phyloP scores from a whole-genome alignment of 495 filamentous ascomycete genomes.

The Chaetomidium leptoderma region DNA sequence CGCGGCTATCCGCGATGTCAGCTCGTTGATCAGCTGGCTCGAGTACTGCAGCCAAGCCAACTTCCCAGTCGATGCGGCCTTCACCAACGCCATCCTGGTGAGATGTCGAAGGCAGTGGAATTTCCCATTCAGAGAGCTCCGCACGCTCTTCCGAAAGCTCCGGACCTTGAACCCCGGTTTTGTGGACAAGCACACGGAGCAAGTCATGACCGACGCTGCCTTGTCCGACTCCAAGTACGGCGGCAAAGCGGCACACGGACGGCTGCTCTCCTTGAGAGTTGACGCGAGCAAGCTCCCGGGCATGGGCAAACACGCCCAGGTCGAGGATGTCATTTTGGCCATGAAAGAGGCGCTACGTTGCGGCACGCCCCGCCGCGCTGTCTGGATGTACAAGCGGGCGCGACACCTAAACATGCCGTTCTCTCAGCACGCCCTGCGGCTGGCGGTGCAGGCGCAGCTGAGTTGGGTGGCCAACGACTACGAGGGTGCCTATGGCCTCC shows the following conservation, averaged over 20 bases:
- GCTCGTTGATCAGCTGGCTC: conserved; percentile 37
- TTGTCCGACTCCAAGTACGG: conserved; percentile 18
- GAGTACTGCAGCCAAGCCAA: conserved; percentile 31
- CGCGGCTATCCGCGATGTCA: conserved; percentile 38
- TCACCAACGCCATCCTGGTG: conserved; percentile 42
- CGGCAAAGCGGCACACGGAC: conserved; percentile 20
- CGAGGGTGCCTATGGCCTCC: conserved; percentile 28
- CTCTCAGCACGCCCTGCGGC: conserved; percentile 29
- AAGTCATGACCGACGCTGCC: conserved; percentile 38
- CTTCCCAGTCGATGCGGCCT: conserved; percentile 33
- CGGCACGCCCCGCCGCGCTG: conserved; percentile 22
- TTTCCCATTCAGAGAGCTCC: conserved; percentile 38
- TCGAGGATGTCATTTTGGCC: conserved; percentile 31
- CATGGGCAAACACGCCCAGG: conserved; percentile 23
- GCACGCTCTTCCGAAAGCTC: conserved; percentile 35
- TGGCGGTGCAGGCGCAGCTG: conserved; percentile 42
- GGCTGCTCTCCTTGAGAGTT: conserved; percentile 22
- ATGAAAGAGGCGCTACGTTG: conserved; percentile 35
- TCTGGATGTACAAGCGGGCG: conserved; percentile 37
- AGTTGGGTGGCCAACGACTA: conserved; percentile 14
- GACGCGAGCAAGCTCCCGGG: conserved; percentile 19
- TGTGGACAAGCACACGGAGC: conserved; percentile 33
- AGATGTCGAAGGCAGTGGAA: conserved; percentile 35
- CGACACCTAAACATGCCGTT: conserved; percentile 31
- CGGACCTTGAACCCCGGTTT: conserved; percentile 27